Conservation (phyloP, 495 filamentous ascomycete genomes). For the Aspergillus sclerotiicarbonarius region DNA sequence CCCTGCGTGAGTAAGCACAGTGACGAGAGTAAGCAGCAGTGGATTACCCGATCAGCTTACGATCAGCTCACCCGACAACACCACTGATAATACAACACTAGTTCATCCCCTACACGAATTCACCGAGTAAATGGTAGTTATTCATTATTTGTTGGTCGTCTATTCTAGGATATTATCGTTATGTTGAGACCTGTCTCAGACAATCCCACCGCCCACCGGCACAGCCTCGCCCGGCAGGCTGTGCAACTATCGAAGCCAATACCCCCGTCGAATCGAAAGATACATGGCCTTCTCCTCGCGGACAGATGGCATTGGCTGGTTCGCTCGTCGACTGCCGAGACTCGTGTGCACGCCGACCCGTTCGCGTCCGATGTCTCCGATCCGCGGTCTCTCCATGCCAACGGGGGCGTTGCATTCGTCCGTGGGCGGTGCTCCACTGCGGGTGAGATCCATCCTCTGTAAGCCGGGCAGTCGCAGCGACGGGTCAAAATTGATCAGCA, state of each 20-base stretch:
- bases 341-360: conserved; percentile 15
- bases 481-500: conserved; percentile 66
- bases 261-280: conserved; percentile 35
- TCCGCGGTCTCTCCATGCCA: conserved; percentile 17
- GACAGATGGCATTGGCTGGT: conserved; percentile 25
- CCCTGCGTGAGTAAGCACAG: too few relatives aligned
- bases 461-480: conserved; percentile 40
- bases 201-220: neutral
- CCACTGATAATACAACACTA: too few relatives aligned
- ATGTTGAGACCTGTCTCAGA: neutral
- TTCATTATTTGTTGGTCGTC: too few relatives aligned
- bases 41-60: too few relatives aligned
- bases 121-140: too few relatives aligned
- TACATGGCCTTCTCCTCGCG: conserved; percentile 35
- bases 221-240: neutral
- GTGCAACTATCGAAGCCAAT: conserved; percentile 32
- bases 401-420: conserved; percentile 4
- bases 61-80: too few relatives aligned
- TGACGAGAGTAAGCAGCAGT: too few relatives aligned
- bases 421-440: conserved; percentile 3
- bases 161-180: neutral
- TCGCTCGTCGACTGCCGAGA: conserved; percentile 11
- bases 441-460: conserved; percentile 14
- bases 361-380: neutral
- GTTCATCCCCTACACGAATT: too few relatives aligned